Evolutionary conservation across 306 rosid genomes (phyloP), one percentile per base, ranked within the genome.

Genomic region (Lagenaria siceraria): DNA sequence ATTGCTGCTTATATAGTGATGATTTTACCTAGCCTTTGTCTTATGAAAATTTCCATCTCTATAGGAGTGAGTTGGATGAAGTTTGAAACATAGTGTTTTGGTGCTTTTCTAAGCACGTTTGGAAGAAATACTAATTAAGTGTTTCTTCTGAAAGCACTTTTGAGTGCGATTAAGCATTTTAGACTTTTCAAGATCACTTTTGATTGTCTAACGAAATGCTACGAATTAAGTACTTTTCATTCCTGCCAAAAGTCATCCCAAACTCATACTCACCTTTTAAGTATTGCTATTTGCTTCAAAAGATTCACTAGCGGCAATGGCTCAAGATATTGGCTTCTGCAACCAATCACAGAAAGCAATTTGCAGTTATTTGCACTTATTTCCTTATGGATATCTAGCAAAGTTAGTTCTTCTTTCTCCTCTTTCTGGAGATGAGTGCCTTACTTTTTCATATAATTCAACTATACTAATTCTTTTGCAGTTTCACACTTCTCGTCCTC

Each of bases 301-400:
- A 89, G 90, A 76, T 83, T 82, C 55, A 55, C 72, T 7, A 42
- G 66, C 82, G 76, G 75, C 54, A 27, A 60, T 55, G 75, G 15
- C 74, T 81, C 74, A 8, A 40, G 25, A n/a, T 78, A 52, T 82
- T 90, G 97, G 94, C 89, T 94, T 12, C 81, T 94, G 83, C 86
- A 84, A 31, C 91, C 97, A 19, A 11, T 87, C 74, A 91, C 88
- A 25, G 87, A 91, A 58, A 89, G 90, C 83, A 82, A 88, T 72
- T 69, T 94, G 85, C 96, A 94, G 61, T 80, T 94, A 19, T 94
- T 94, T 87, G 90, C 84, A 0, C 90, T 94, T 70, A 85, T 91
- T 83, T 90, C 93, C 61, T 38, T 91, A n/a, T 94, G 96, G 97
- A 84, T 91, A 78, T 91, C 97, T 11, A 91, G 87, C 91, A 90